Base-by-base conservation (phyloP, 2,329 filamentous ascomycete genomes). In the Orbilia javanica region DNA sequence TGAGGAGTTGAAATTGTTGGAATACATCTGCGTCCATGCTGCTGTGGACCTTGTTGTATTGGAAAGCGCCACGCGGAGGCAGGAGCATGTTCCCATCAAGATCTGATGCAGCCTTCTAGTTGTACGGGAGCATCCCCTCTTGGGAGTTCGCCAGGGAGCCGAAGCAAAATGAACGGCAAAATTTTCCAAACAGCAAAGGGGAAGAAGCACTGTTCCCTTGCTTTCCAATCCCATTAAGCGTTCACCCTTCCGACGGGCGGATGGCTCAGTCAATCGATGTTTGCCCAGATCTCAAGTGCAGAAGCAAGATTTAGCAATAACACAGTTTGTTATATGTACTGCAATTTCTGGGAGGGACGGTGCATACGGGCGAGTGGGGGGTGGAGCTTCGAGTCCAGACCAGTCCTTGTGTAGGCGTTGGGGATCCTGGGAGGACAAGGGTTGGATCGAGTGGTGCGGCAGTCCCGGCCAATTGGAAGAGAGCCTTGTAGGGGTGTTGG, bases 1-100 rank as follows among this genome's bases (percentile, higher is more conserved):
- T 57, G 72, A 57, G 29, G 72, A 77, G 72, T 77, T 70, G 72
- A 69, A 39, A 69, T 60, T 69, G 72, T 76, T 76, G 72, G 39
- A 76, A 69, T 73, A 55, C 69, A 34, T 57, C 15, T 6, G 11
- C 3, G 34, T 11, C 34, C 34, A 36, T 36, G 34, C 13, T 10
- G 20, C 46, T 44, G 39, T n/a, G 15, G 13, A 6, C 39, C 15
- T 44, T 44, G 39, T 44, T 44, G 39, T 20, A 44, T n/a, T 18
- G 7, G 18, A 42, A n/a, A 42, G 31, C 57, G 66, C 72, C 72
- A 77, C 66, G 48, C 72, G 71, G 71, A 64, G 67, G 50, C 70
- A 63, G 52, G 52, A 67, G 70, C 70, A 66, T 27, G 62, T 50
- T 42, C 50, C 60, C 60, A 64, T 69, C n/a, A 36, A 57, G 55